Evolutionary conservation across 306 rosid species (phyloP).

Genomic region (Lablab purpureus): DNA sequence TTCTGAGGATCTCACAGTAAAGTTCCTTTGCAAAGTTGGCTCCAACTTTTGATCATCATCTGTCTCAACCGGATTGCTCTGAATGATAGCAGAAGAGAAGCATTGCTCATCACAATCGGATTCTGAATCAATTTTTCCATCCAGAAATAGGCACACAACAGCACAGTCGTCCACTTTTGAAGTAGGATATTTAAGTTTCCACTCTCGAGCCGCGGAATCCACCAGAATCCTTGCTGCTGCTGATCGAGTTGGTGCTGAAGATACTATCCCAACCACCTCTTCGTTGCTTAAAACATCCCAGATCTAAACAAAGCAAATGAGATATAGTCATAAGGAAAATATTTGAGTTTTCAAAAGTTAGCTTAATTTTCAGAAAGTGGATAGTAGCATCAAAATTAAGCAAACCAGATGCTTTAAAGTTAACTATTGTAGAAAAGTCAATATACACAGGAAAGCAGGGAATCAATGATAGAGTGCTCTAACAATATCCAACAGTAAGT

Average conservation of each 20-base stretch:
- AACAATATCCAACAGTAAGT: background rate
- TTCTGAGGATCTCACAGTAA: constrained; percentile 75
- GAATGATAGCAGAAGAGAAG: constrained; percentile 80
- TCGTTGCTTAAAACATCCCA: constrained; percentile 99
- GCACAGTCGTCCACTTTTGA: constrained; percentile 99
- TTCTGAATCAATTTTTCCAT: constrained; percentile 90
- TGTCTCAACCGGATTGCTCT: constrained; percentile 74
- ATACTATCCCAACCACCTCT: constrained; percentile 91
- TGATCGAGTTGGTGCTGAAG: constrained; percentile 72
- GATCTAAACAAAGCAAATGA: constrained; percentile 57
- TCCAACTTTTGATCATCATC: constrained; percentile 81
- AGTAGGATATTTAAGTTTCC: constrained; percentile 93
- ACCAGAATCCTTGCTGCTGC: constrained; percentile 82
- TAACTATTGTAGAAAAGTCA: constrained; percentile 23
- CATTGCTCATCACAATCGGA: constrained; percentile 87
- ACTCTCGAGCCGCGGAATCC: constrained; percentile 87
- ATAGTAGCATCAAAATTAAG: background rate
- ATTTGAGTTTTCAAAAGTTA: constrained; percentile 13
- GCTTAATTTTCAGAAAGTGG: constrained; percentile 5
- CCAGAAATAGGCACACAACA: constrained; percentile 87
- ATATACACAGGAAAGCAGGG: constrained; percentile 12
- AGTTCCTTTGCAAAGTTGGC: constrained; percentile 81
- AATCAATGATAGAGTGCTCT: background rate
- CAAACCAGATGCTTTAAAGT: background rate
- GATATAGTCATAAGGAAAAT: background rate